Percentiles rank a stretch among this genome's conserved stretches.
These are phyloP conservation scores for Ophiobolus disseminans DNA, from an alignment of 2,329 filamentous ascomycete genomes.

Conservation along the genomic window DNA sequence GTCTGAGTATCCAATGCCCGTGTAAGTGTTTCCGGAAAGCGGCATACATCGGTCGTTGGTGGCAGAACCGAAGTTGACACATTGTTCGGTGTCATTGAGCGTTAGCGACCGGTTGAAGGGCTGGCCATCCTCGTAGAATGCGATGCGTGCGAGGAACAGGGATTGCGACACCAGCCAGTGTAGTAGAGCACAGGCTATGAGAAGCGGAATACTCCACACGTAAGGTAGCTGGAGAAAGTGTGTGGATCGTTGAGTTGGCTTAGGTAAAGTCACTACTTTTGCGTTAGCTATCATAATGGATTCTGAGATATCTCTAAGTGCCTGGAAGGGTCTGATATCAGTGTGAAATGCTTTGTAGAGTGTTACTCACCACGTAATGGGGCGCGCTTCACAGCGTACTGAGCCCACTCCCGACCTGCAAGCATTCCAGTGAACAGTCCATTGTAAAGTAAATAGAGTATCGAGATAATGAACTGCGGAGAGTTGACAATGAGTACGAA, in stretches of 20 bases:
- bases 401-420: conserved; percentile 55
- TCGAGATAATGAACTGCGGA: conserved; percentile 55
- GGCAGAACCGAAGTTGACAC: not conserved
- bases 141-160: conserved; percentile 48
- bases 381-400: conserved; percentile 27
- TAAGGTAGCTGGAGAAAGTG: conserved; percentile 50
- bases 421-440: conserved; percentile 57
- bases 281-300: not conserved
- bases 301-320: not conserved
- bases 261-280: not conserved
- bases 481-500: conserved; percentile 53
- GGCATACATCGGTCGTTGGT: not conserved
- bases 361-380: conserved; percentile 1
- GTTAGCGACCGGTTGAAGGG: not conserved
- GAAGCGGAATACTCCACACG: conserved; percentile 44
- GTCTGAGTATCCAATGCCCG: conserved; percentile 11
- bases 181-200: conserved; percentile 36
- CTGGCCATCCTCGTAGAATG: not conserved
- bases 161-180: conserved; percentile 54
- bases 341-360: not conserved
- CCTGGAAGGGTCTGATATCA: not conserved
- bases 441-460: conserved; percentile 57
- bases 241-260: conserved; percentile 40
- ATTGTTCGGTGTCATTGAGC: not conserved
- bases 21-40: conserved; percentile 6